Evolutionary conservation across 139 green algal species (phyloP), one percentile per base, ranked within the genome.

Genomic region (Micractinium conductrix): DNA sequence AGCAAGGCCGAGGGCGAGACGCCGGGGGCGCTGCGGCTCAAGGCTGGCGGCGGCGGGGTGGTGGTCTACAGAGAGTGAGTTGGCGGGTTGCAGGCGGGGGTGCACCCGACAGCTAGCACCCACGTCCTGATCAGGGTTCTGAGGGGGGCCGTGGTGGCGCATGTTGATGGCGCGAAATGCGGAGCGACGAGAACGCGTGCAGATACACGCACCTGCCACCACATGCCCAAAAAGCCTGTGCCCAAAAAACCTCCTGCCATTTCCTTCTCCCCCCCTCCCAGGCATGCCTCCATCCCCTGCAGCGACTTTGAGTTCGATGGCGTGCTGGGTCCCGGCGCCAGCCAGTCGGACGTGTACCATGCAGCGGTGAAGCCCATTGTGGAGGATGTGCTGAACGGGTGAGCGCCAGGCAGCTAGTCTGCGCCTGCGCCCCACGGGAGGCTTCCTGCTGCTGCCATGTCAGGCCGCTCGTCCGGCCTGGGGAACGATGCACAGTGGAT

Each of bases 291-390:
- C 53, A 85, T 81, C 37, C 68, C 83, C 63, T 55, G 22, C 12
- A 71, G 48, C 19, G 78, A 74, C 14, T 93, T 91, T 74, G 79
- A 89, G 19, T 92, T 93, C 90, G 90, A 93, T 82, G 37, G 83
- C 53, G 87, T 96, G 19, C 86, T 97, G 80, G 53, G 43, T 9
- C 83, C 91, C 6, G n/a, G 55, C 3, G 79, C 91, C 42, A 88
- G 82, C 42, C 94, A 97, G 63, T 85, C 86, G 4, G 94, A 97
- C 60, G 93, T 97, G 35, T 96, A 96, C 73, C 70, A 91, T 9
- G 79, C 84, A 5, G 92, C 88, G 0, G 93, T 93, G 5, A 85
- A 86, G 74, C 88, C 91, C 0, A 80, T 95, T 2, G 91, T 96
- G 24, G 90, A 93, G 45, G 93, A 96, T 76, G 92, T 97, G 58